Percentiles rank a stretch among this genome's conserved stretches.
phyloP scores from a whole-genome alignment of 2,329 filamentous ascomycete genomes.

The Neofusicoccum sp. region DNA sequence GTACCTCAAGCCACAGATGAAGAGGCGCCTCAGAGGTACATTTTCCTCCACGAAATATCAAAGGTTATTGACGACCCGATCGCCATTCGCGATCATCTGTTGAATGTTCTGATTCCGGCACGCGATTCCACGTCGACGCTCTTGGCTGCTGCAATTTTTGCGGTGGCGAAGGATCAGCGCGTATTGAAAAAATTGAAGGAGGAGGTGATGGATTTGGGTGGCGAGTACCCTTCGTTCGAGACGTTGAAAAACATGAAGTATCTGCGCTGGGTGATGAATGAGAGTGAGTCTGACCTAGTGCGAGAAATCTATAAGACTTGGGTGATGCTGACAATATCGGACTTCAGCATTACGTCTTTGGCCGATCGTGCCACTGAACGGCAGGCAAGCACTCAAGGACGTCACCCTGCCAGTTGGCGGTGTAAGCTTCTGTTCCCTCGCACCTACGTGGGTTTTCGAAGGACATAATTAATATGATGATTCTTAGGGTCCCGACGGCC shows the following conservation, averaged over 20 bases:
- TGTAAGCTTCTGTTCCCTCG: not conserved
- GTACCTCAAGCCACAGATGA: not conserved
- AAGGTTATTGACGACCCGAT: constrained; percentile 45
- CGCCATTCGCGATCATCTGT: constrained; percentile 43
- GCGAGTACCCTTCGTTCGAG: constrained; percentile 24
- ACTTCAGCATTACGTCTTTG: constrained; percentile 27
- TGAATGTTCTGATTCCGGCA: constrained; percentile 45
- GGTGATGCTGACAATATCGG: not conserved
- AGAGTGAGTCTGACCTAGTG: constrained; percentile 20
- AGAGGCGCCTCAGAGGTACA: constrained; percentile 28
- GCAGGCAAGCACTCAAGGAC: constrained; percentile 27
- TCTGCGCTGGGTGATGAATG: constrained; percentile 31
- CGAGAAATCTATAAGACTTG: not conserved
- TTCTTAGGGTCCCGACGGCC: constrained; percentile 26
- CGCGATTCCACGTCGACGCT: constrained; percentile 40
- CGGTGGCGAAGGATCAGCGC: constrained; percentile 31
- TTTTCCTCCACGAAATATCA: constrained; percentile 48
- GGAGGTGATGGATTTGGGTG: not conserved
- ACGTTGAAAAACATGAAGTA: constrained; percentile 33
- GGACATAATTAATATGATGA: constrained; percentile 1
- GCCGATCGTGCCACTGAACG: constrained; percentile 32
- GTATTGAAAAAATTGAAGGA: constrained; percentile 45
- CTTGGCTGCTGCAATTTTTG: constrained; percentile 20
- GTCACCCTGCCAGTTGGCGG: constrained; percentile 31
- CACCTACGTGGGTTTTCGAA: too few relatives aligned